Evolutionary conservation across 164 flowering plant species (phyloP), one percentile per base, ranked within the genome.

Genomic region (Nymphaea colorata): DNA sequence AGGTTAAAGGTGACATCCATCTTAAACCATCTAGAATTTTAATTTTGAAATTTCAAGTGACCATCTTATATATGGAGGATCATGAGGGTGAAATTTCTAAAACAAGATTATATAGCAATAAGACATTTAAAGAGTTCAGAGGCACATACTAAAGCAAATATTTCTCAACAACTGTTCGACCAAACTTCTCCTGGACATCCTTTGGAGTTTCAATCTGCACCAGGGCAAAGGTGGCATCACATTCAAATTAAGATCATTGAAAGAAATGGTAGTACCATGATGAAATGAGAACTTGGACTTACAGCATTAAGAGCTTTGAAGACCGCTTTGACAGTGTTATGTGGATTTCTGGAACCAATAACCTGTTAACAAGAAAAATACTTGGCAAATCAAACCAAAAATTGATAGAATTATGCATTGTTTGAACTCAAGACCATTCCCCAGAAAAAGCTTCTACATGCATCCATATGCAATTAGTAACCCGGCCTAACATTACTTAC

Each of bases 181-280:
- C 98, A 74, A 93, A 84, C 83, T 90, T 90, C 79, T 93, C 89
- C 79, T 90, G 89, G 51, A 93, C 85, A 76, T 93, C 96, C 76
- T 90, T 93, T 44, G 93, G 96, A 66, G 90, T 90, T 77, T 90
- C 96, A 70, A 90, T 82, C 98, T 93, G 88, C 25, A 64, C 42
- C 18, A 67, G 15, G 55, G 60, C 12, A 5, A 65, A 4, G 64
- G 11, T 61, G 41, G 64, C 8, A 41, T 61, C 4, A 59, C 25
- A 11, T 25, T 12, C 7, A 65, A 10, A 43, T 15, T 3, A 44
- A 16, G n/a, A 61, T 43, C 7, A 8, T 41, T 4, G 14, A 8
- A 59, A 15, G 43, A 57, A 59, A 42, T 41, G 10, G n/a, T 5
- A 42, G 44, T 17, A 42, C 11, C 3, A 25, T 4, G 15, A 15